Base-by-base conservation (phyloP, 2,329 filamentous ascomycete species). In the Cyphellophora europaea region DNA sequence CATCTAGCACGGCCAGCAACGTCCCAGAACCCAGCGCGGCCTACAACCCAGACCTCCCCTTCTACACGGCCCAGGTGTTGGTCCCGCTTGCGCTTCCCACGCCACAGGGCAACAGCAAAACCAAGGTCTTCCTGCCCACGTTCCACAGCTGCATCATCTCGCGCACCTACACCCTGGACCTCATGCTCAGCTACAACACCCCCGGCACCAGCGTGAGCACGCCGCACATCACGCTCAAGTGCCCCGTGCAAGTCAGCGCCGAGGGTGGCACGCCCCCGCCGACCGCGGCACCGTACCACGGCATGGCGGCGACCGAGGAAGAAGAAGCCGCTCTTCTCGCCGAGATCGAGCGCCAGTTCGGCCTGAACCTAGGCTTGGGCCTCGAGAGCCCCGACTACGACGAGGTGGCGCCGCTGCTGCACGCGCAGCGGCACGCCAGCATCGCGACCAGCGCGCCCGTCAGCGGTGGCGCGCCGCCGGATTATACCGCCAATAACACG, bases 141-240 rank as follows among this genome's bases (percentile, higher is more conserved):
- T 85, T 84, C 58, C 75, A 82, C 59, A 69, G 71, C 25, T 85
- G 79, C 53, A 67, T 83, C 35, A 60, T 76, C 29, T 75, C 73
- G n/a, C 67, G 80, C 34, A 59, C 66, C 12, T 84, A 85, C 53
- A 55, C 62, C 3, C 65, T 85, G 11, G 70, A 75, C 35, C 56
- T 84, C 37, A 61, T 64, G 11, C 55, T 84, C 14, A 65, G 69
- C 3, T 65, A 73, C 32, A 66, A 37, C 18, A 66, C 67, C 0
- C 64, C 68, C 0, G 62, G 62, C 13, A 54, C 61, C 34, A 56
- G 58, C 19, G 51, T 65, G 5, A 49, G 59, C 30, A 56, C 53
- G 3, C 58, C 62, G 2, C 55, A 53, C 8, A 43, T 65, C 19
- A 56, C 56, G 2, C 49, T 67, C 13, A 59, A 57, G 14, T 32